A percentile compares a stretch with the other conserved stretches of the same genome.
Evolutionary conservation across 805 yeast genomes (phyloP).

Genomic region (Yarrowia osloensis): DNA sequence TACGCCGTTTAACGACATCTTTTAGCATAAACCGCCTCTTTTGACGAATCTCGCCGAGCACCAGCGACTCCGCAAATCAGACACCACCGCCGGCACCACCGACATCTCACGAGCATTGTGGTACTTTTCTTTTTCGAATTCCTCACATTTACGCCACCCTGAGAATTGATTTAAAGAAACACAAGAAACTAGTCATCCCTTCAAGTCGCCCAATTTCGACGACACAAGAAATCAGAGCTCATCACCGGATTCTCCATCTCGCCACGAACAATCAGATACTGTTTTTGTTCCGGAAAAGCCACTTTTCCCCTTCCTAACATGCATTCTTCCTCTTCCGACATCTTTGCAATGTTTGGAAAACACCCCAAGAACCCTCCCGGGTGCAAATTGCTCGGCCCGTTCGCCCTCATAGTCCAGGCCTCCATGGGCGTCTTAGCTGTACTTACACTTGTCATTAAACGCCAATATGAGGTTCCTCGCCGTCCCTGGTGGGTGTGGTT

Average conservation of each 20-base stretch:
- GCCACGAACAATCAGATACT: background rate
- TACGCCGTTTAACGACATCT: background rate
- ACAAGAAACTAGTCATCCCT: background rate
- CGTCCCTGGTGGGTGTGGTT: conserved; percentile 88
- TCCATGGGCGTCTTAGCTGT: conserved; percentile 76
- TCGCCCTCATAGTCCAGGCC: conserved; percentile 76
- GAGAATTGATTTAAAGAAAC: background rate
- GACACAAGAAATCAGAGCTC: background rate
- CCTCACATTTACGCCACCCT: no score
- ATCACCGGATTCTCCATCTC: background rate
- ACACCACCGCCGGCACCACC: background rate
- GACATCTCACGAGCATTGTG: background rate
- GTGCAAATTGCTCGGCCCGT: conserved; percentile 80
- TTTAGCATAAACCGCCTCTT: background rate
- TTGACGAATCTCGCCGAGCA: background rate
- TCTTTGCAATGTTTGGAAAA: background rate
- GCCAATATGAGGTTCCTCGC: conserved; percentile 78
- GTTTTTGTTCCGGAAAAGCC: background rate
- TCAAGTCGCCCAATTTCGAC: background rate
- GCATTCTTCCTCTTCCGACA: background rate
- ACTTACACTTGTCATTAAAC: conserved; percentile 68
- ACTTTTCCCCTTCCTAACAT: background rate
- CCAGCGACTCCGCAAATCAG: background rate
- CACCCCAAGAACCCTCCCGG: conserved; percentile 20
- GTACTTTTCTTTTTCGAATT: background rate